phyloP scores from a whole-genome alignment of 129 eudicot genomes.

The Tagetes patula region DNA sequence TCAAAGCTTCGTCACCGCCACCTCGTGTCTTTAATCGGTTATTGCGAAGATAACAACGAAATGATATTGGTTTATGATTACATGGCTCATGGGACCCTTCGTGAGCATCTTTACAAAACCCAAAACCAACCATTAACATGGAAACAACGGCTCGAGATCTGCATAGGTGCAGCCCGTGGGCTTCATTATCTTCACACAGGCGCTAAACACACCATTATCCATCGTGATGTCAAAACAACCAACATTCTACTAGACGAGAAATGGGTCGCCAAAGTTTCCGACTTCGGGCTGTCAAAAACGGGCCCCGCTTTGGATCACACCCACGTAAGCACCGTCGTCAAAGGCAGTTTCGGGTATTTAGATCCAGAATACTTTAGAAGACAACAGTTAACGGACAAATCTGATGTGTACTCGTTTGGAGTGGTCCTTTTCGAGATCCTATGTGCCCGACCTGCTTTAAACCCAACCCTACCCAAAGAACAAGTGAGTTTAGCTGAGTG shows the following conservation, averaged over 20 bases:
- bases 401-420: constrained; percentile 88
- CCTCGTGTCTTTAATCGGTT: constrained; percentile 83
- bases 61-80: constrained; percentile 92
- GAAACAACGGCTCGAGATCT: constrained; percentile 93
- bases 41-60: constrained; percentile 83
- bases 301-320: constrained; percentile 88
- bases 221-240: constrained; percentile 92
- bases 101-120: constrained; percentile 90
- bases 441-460: constrained; percentile 89
- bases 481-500: constrained; percentile 94
- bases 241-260: constrained; percentile 84
- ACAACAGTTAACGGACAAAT: constrained; percentile 87
- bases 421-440: constrained; percentile 85
- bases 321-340: constrained; percentile 90
- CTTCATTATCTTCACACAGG: constrained; percentile 96
- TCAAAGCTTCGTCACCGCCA: constrained; percentile 95
- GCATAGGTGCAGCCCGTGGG: constrained; percentile 94
- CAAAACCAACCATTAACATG: constrained; percentile 87
- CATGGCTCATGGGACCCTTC: constrained; percentile 98
- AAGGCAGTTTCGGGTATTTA: constrained; percentile 90
- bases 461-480: constrained; percentile 84
- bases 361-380: constrained; percentile 88
- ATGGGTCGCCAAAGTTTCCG: constrained; percentile 95
- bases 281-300: constrained; percentile 85
- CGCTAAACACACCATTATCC: constrained; percentile 89